These are phyloP conservation scores for Tetraselmis chui DNA, from an alignment of 139 green algal genomes.

Conservation along the genomic window DNA sequence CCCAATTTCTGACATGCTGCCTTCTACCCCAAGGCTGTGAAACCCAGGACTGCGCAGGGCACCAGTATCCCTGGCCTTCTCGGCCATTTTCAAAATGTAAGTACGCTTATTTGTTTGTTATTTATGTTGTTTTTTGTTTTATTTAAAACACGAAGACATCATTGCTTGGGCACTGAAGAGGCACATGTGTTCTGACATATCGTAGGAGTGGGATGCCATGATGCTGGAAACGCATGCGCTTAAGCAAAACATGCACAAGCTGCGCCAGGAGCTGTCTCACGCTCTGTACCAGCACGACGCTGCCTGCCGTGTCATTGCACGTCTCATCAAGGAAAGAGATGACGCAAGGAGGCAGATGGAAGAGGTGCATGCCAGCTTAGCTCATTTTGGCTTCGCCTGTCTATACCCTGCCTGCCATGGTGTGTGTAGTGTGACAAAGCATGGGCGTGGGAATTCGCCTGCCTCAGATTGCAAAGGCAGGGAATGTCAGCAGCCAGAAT, in stretches of 20 bases:
- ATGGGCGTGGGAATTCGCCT: too few species aligned
- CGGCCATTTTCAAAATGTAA: slow-evolving; percentile 82
- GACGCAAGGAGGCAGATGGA: not conserved
- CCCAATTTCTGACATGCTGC: too few species aligned
- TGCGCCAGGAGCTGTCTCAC: slow-evolving; percentile 80
- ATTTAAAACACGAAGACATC: too few species aligned
- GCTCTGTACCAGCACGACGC: slow-evolving; percentile 96
- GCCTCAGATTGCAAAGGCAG: not conserved
- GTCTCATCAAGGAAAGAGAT: slow-evolving; percentile 43
- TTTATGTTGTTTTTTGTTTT: too few species aligned
- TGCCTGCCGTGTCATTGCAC: slow-evolving; percentile 80
- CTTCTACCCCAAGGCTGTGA: slow-evolving; percentile 70
- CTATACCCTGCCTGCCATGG: too few species aligned
- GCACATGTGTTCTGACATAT: too few species aligned
- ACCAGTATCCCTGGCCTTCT: slow-evolving; percentile 91
- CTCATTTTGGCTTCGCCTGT: too few species aligned
- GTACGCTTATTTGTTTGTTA: slow-evolving; percentile 10
- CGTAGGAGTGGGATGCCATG: slow-evolving; percentile 88
- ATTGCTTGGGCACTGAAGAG: too few species aligned
- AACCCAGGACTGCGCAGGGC: slow-evolving; percentile 66
- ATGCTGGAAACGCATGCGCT: slow-evolving; percentile 86
- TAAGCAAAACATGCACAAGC: slow-evolving; percentile 60
- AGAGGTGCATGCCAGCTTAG: not conserved
- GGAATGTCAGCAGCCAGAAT: slow-evolving; percentile 20
- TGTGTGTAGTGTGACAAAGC: too few species aligned